Conservation (phyloP, 2,329 filamentous ascomycete genomes). For the Fusarium pseudoanthophilum region DNA sequence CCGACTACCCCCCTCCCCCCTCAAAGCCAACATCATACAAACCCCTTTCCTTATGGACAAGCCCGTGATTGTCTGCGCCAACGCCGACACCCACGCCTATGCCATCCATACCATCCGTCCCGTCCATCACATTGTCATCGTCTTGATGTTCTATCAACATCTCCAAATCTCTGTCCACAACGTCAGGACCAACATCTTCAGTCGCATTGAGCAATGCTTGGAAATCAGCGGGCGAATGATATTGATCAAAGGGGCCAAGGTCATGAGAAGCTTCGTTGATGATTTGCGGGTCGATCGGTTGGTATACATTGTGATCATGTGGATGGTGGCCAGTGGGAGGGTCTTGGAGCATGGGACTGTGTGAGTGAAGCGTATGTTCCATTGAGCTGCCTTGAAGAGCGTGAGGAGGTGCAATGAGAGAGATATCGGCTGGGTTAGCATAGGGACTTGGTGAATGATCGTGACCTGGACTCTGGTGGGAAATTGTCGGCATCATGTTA, state of each 20-base stretch:
- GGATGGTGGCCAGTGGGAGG: conserved; percentile 44
- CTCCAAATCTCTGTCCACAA: conserved; percentile 61
- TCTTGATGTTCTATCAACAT: conserved; percentile 62
- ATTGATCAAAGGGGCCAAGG: conserved; percentile 54
- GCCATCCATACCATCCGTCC: conserved; percentile 32
- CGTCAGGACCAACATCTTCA: conserved; percentile 53
- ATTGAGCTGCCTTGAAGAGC: conserved; percentile 47
- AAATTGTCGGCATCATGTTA: conserved; percentile 43
- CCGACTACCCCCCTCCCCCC: conserved; percentile 22
- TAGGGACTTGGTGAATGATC: conserved; percentile 53
- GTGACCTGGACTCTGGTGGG: conserved; percentile 40
- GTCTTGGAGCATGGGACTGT: conserved; percentile 48
- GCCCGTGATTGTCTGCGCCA: conserved; percentile 21
- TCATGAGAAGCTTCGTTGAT: conserved; percentile 54
- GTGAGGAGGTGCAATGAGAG: conserved; percentile 54
- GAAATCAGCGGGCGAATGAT: conserved; percentile 60
- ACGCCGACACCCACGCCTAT: conserved; percentile 23
- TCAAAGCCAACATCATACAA: conserved; percentile 48
- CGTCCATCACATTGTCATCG: conserved; percentile 49
- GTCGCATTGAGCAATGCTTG: conserved; percentile 64
- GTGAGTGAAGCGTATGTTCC: conserved; percentile 43
- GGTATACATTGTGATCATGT: conserved; percentile 52
- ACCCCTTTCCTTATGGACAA: conserved; percentile 39
- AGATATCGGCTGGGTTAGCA: conserved; percentile 61
- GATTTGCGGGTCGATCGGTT: conserved; percentile 70